A percentile compares a stretch with the other conserved stretches of the same genome.
Conservation (phyloP, 257 asterid genomes). For the Craterostigma plantagineum region DNA sequence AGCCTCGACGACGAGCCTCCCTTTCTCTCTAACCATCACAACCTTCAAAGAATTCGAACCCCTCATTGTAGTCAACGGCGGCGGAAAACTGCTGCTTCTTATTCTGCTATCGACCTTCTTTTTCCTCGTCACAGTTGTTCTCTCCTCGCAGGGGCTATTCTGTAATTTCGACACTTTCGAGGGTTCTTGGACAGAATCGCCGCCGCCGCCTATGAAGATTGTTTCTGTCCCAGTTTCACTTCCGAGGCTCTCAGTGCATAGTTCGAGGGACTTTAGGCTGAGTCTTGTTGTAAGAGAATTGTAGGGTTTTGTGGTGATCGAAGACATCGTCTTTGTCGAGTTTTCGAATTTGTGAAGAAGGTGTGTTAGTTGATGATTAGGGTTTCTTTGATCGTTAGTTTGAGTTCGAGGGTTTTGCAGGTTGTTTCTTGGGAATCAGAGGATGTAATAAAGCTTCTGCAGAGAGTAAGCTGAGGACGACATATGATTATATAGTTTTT, state of each 20-base stretch:
- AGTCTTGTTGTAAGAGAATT: slow-evolving; percentile 4
- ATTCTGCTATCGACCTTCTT: slow-evolving; percentile 1
- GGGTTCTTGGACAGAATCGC: neutral
- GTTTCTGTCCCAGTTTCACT: slow-evolving; percentile 1
- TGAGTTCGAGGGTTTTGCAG: too few species aligned
- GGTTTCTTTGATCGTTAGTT: too few species aligned
- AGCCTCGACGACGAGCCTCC: slow-evolving; percentile 54
- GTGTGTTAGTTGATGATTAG: too few species aligned
- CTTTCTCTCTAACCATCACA: slow-evolving; percentile 42
- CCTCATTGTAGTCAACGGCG: slow-evolving; percentile 67
- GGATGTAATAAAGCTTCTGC: too few species aligned
- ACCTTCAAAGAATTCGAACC: slow-evolving; percentile 36
- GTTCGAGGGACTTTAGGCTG: slow-evolving; percentile 9
- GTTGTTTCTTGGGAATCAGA: too few species aligned
- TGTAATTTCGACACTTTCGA: neutral
- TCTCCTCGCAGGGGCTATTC: neutral
- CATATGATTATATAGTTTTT: too few species aligned
- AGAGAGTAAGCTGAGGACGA: too few species aligned
- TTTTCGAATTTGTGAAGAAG: too few species aligned
- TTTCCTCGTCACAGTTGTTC: neutral
- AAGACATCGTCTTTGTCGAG: too few species aligned
- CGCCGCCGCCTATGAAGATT: neutral
- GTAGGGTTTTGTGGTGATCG: too few species aligned
- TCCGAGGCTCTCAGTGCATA: slow-evolving; percentile 4
- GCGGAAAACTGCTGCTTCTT: slow-evolving; percentile 37